Conservation (phyloP, 352 stramenopile species). For the Saprolegnia parasitica region DNA sequence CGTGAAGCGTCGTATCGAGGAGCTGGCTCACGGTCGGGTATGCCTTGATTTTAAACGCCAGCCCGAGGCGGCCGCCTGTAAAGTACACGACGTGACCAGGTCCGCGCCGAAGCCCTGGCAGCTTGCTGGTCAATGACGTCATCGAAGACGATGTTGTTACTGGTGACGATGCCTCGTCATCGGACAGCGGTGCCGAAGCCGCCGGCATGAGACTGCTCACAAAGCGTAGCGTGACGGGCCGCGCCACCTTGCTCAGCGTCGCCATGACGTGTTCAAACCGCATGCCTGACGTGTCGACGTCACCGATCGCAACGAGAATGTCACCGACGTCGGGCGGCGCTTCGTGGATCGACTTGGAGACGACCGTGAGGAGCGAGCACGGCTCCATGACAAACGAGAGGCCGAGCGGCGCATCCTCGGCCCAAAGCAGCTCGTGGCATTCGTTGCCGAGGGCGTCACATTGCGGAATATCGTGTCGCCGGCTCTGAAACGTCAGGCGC, state of each 20-base stretch:
- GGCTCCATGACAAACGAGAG: constrained; percentile 77
- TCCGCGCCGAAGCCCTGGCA: background rate
- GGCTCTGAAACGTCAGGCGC: constrained; percentile 12
- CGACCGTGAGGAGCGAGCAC: constrained; percentile 59
- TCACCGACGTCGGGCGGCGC: constrained; percentile 49
- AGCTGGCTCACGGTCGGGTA: background rate
- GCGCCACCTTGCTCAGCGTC: background rate
- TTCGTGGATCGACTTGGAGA: constrained; percentile 46
- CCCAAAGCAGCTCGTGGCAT: constrained; percentile 1
- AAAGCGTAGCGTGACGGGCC: constrained; percentile 13
- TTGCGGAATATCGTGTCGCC: constrained; percentile 6
- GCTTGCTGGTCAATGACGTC: too few relatives aligned
- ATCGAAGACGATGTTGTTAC: background rate
- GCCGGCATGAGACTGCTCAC: background rate
- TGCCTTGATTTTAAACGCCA: constrained; percentile 16
- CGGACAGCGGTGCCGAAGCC: background rate
- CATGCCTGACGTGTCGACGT: constrained; percentile 25
- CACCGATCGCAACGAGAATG: constrained; percentile 50
- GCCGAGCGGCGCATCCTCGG: constrained; percentile 41
- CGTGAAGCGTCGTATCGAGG: background rate
- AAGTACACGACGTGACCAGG: background rate
- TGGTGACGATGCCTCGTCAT: too few relatives aligned
- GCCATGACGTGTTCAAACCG: constrained; percentile 20
- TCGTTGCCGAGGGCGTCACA: background rate
- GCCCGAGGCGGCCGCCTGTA: background rate